Evolutionary conservation across 2,329 filamentous ascomycete species (phyloP).

Genomic region (Aspergillus sp.): DNA sequence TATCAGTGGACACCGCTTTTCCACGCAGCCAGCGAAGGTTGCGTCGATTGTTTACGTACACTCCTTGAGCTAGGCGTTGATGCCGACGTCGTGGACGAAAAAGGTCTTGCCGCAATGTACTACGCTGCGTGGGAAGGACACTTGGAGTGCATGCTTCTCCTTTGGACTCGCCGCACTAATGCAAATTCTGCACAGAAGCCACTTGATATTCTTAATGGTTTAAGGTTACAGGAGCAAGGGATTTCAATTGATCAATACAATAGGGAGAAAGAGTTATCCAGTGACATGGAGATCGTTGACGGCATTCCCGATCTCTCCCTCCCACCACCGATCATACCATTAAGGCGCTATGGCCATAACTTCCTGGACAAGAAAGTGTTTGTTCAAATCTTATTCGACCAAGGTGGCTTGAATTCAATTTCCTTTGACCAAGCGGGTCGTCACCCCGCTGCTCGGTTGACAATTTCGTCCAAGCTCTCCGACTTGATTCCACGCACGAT

Average conservation of each 20-base stretch:
- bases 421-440: constrained; percentile 97
- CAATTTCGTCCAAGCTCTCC: constrained; percentile 92
- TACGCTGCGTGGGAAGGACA: constrained; percentile 98
- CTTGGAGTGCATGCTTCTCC: constrained; percentile 84
- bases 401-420: constrained; percentile 62
- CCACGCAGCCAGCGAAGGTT: constrained; percentile 93
- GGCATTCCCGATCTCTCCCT: constrained; percentile 88
- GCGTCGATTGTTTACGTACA: constrained; percentile 78
- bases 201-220: constrained; percentile 30
- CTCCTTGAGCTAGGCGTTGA: constrained; percentile 76
- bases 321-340: constrained; percentile 90
- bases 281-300: constrained; percentile 68
- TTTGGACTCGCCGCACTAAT: constrained; percentile 45
- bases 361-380: constrained; percentile 98
- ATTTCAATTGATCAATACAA: constrained; percentile 20
- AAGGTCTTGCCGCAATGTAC: constrained; percentile 90
- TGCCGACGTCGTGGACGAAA: constrained; percentile 80
- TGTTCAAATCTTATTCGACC: constrained; percentile 85
- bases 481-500: constrained; percentile 96
- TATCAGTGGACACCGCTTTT: constrained; percentile 97
- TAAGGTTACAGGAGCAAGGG: constrained; percentile 22
- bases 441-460: constrained; percentile 89
- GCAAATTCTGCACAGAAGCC: constrained; percentile 21
- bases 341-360: constrained; percentile 93
- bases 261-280: constrained; percentile 40